A percentile compares a stretch with the other conserved stretches of the same genome.
Conservation (phyloP, 768 basidiomycete species). For the Grammothele lineata region DNA sequence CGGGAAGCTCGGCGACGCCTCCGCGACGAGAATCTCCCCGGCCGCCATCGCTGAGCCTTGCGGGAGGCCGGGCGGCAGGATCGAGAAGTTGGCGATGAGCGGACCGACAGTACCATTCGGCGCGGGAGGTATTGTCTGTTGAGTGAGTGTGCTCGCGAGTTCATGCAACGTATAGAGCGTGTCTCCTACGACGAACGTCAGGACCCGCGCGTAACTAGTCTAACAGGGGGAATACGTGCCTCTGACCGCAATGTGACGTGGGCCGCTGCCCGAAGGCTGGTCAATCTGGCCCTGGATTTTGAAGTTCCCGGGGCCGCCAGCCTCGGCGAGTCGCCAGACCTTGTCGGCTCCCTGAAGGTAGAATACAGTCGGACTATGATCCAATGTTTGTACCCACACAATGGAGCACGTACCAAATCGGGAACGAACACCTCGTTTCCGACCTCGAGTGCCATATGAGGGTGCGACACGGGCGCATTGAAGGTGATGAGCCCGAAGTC, state of each 20-base stretch:
- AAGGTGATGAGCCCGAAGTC: constrained; percentile 47
- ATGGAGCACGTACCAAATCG: constrained; percentile 56
- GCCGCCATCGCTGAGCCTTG: constrained; percentile 41
- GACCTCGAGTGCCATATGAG: constrained; percentile 62
- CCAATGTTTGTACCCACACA: too few relatives aligned
- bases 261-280: constrained; percentile 61
- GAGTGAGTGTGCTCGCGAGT: constrained; percentile 50
- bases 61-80: constrained; percentile 39
- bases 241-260: constrained; percentile 39
- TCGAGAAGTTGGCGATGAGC: constrained; percentile 47
- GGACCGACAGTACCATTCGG: constrained; percentile 47
- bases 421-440: constrained; percentile 56
- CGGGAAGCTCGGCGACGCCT: constrained; percentile 41
- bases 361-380: too few relatives aligned
- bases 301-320: constrained; percentile 41
- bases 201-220: too few relatives aligned
- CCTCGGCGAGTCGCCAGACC: constrained; percentile 58
- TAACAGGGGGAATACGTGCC: constrained; percentile 28
- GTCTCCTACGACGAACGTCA: constrained; percentile 35
- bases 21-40: constrained; percentile 60
- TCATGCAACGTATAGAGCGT: constrained; percentile 54
- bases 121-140: constrained; percentile 49
- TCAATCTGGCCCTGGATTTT: constrained; percentile 56
- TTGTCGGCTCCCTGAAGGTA: constrained; percentile 54
- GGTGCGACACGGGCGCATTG: constrained; percentile 51